These are phyloP conservation scores for Plasmodium adleri DNA, from an alignment of 169 alveolate species.

Conservation along the genomic window DNA sequence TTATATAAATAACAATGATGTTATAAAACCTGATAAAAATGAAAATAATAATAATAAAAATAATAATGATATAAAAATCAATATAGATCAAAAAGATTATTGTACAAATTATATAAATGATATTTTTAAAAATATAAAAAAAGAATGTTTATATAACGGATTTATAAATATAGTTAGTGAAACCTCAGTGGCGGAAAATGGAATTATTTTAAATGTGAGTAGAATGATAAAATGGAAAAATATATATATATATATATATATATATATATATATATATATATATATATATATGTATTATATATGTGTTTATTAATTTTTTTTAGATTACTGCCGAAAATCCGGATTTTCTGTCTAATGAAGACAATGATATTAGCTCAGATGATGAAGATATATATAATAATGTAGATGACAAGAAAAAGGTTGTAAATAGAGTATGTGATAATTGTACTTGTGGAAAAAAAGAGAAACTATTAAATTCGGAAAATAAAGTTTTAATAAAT, in stretches of 20 bases:
- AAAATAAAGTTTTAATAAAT: conserved; percentile 17
- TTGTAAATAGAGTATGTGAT: conserved; percentile 71
- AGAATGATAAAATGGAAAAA: no score
- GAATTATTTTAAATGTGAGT: conserved; percentile 61
- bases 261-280: no score
- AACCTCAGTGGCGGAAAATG: conserved; percentile 41
- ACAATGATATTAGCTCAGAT: conserved; percentile 16
- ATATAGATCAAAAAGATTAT: background rate
- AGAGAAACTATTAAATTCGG: conserved; percentile 22
- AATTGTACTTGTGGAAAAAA: conserved; percentile 75
- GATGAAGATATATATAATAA: conserved; percentile 53
- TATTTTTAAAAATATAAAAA: conserved; percentile 30
- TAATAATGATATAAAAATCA: background rate
- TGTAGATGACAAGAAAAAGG: conserved; percentile 57
- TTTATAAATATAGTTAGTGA: conserved; percentile 36
- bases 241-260: no score
- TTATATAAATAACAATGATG: conserved; percentile 17
- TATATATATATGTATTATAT: background rate
- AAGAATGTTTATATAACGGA: conserved; percentile 65
- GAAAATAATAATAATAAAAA: background rate
- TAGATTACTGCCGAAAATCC: conserved; percentile 73
- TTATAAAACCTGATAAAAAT: background rate
- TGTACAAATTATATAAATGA: background rate
- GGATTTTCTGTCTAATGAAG: conserved; percentile 44
- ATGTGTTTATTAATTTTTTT: background rate